These are phyloP conservation scores for Claviceps sp. DNA, from an alignment of 2,329 filamentous ascomycete genomes.

Conservation along the genomic window DNA sequence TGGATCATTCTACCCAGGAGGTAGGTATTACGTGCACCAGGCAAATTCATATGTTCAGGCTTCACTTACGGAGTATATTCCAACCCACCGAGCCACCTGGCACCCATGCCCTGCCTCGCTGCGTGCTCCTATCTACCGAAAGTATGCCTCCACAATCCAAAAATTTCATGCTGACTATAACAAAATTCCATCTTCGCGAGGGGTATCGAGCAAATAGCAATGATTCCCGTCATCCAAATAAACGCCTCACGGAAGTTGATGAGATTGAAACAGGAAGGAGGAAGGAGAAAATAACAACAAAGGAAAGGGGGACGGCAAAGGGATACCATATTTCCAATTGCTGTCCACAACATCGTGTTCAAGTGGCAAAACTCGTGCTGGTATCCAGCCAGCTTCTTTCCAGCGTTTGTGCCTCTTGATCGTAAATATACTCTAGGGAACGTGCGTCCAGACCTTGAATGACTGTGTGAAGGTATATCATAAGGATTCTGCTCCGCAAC, in stretches of 20 bases:
- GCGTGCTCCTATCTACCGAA: background rate
- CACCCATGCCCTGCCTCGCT: background rate
- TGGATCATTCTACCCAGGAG: no score
- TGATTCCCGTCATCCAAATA: constrained; percentile 9
- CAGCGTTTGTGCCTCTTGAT: background rate
- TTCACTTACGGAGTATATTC: background rate
- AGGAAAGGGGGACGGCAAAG: background rate
- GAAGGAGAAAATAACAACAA: background rate
- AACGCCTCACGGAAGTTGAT: background rate
- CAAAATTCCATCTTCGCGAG: constrained; percentile 4
- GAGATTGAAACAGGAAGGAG: background rate
- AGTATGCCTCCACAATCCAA: background rate
- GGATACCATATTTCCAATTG: background rate
- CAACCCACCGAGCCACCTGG: no score
- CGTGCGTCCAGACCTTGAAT: background rate
- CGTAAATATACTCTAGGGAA: no score
- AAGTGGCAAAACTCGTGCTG: no score
- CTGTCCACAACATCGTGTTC: background rate
- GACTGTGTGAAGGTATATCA: background rate
- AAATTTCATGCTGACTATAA: background rate
- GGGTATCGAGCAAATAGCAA: constrained; percentile 9
- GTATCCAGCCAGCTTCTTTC: background rate
- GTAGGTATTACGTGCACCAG: no score
- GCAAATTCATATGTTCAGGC: no score
- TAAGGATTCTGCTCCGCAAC: background rate